Evolutionary conservation across 768 basidiomycete species (phyloP), one percentile per base, ranked within the genome.

Genomic region (Glaciozyma antarctica): DNA sequence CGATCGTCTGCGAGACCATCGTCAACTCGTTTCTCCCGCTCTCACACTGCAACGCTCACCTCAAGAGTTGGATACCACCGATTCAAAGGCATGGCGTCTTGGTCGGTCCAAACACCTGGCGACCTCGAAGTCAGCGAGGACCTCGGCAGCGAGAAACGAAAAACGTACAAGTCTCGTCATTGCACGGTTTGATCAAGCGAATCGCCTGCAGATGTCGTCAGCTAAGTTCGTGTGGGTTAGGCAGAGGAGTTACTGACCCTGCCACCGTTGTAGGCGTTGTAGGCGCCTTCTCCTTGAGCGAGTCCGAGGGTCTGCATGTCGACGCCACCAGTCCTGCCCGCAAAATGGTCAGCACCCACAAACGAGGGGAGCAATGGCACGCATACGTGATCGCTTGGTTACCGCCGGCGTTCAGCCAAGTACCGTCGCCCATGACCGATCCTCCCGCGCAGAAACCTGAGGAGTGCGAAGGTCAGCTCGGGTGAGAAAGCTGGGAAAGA

Each of bases 21-120:
- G 10, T 34, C 34, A 34, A 10, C 34, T 52, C 93, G 93, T 73
- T 92, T n/a, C n/a, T n/a, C n/a, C n/a, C n/a, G n/a, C n/a, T n/a
- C n/a, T n/a, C n/a, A n/a, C n/a, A n/a, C 85, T 0, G 81, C 84
- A 3, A 80, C 70, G 19, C 75, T 74, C 69, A 34, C 34, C 34
- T 80, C 88, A 82, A 88, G 75, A 70, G 85, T 84, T 2, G 89
- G 88, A 75, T 91, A 91, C 89, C 90, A 91, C 41, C 89, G 24
- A 51, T 55, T 45, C 1, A 44, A 26, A 44, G 63, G 61, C 59
- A 70, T 68, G 1, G 44, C 62, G 34, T 41, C 28, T 28, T 61
- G 38, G 9, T 64, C 68, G 43, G 5, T 5, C 34, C 5, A 34
- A 34, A 34, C 34, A 34, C 34, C 34, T 34, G 10, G 34, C 10